phyloP scores from a whole-genome alignment of 495 filamentous ascomycete species.

The Xylaria bambusicola region DNA sequence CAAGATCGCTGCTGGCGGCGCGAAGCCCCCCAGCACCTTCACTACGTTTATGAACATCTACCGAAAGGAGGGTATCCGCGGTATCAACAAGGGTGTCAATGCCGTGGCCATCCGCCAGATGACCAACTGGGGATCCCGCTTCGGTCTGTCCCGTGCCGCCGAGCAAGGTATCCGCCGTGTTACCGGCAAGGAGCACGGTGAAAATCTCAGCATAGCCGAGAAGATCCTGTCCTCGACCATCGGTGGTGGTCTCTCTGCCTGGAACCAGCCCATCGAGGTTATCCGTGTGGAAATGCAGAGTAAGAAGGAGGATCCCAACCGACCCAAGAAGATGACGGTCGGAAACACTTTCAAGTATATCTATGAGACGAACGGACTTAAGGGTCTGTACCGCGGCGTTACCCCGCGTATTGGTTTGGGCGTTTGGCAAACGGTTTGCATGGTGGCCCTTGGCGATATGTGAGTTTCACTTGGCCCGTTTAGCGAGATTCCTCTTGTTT shows the following conservation, averaged over 20 bases:
- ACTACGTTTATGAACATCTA: constrained; percentile 97
- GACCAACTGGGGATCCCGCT: constrained; percentile 98
- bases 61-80: constrained; percentile 87
- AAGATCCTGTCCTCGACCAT: constrained; percentile 87
- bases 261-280: constrained; percentile 99
- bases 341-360: constrained; percentile 92
- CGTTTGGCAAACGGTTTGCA: constrained; percentile 99
- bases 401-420: constrained; percentile 90
- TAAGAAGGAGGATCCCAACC: constrained; percentile 96
- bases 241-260: constrained; percentile 91
- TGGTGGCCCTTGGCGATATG: constrained; percentile 99
- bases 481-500: background rate
- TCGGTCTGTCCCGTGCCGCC: constrained; percentile 87
- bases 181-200: constrained; percentile 76
- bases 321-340: constrained; percentile 97
- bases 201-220: constrained; percentile 75
- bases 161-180: constrained; percentile 82
- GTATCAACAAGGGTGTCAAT: constrained; percentile 98
- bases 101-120: constrained; percentile 98
- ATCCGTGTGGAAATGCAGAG: constrained; percentile 99
- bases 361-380: constrained; percentile 82
- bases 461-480: constrained; percentile 52
- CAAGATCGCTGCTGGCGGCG: constrained; percentile 82
- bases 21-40: constrained; percentile 84
- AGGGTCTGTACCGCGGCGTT: constrained; percentile 94